Percentiles rank a stretch among this genome's conserved stretches.
phyloP scores from a whole-genome alignment of 495 filamentous ascomycete genomes.

The Lasiosphaeria hispida region DNA sequence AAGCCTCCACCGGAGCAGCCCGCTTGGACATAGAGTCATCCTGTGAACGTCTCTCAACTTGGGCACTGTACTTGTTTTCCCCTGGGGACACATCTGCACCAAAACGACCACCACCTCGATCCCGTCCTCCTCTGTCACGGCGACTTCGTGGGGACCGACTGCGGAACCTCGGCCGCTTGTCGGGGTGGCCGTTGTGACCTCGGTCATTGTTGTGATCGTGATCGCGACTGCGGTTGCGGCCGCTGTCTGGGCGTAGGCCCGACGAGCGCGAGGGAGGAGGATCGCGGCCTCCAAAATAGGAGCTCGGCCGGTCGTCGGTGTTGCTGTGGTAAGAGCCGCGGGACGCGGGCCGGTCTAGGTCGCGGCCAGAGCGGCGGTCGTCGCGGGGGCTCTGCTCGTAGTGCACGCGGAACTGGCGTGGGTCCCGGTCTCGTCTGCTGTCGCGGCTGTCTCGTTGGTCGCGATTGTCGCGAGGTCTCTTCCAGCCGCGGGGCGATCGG shows the following conservation, averaged over 20 bases:
- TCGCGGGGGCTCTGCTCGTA: constrained; percentile 55
- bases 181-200: constrained; percentile 42
- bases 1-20: constrained; percentile 32
- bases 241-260: constrained; percentile 14
- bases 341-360: constrained; percentile 61
- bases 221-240: constrained; percentile 16
- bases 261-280: constrained; percentile 12
- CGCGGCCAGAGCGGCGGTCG: constrained; percentile 50
- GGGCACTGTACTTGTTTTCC: constrained; percentile 41
- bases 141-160: constrained; percentile 62
- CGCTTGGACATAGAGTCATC: constrained; percentile 31
- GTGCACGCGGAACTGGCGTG: constrained; percentile 58
- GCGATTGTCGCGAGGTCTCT: constrained; percentile 65
- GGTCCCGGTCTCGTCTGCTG: constrained; percentile 18
- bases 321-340: constrained; percentile 42
- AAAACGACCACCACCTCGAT: constrained; percentile 24
- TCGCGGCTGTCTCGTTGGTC: constrained; percentile 45
- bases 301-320: constrained; percentile 47
- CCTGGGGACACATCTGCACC: constrained; percentile 16
- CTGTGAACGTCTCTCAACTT: constrained; percentile 41
- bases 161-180: constrained; percentile 64
- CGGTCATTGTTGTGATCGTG: constrained; percentile 28
- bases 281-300: constrained; percentile 53
- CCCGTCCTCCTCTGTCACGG: constrained; percentile 42
- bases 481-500: constrained; percentile 54